phyloP scores from a whole-genome alignment of 2,329 filamentous ascomycete genomes.

The Sclerotinia nivalis region DNA sequence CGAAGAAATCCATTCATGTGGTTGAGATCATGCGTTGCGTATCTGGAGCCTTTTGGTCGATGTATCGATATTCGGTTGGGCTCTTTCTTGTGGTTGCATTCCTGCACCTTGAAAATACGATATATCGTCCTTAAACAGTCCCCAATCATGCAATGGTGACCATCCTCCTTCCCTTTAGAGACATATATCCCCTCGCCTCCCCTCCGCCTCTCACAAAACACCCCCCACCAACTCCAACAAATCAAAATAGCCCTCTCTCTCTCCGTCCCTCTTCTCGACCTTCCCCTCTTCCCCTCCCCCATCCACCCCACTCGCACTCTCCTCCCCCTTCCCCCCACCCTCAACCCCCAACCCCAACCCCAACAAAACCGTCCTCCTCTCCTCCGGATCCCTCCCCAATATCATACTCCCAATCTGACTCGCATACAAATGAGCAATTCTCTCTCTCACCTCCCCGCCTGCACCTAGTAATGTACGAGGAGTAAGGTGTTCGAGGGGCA shows the following conservation, averaged over 20 bases:
- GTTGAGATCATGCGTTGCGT: neutral
- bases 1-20: too few species aligned
- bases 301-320: slow-evolving; percentile 46
- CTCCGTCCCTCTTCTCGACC: slow-evolving; percentile 39
- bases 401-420: slow-evolving; percentile 85
- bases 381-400: slow-evolving; percentile 66
- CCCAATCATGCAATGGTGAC: neutral
- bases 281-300: slow-evolving; percentile 50
- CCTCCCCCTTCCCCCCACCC: slow-evolving; percentile 49
- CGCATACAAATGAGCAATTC: slow-evolving; percentile 82
- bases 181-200: neutral
- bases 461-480: slow-evolving; percentile 86
- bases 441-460: slow-evolving; percentile 76
- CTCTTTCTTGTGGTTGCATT: neutral
- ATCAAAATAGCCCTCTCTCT: slow-evolving; percentile 62
- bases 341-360: slow-evolving; percentile 60
- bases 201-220: slow-evolving; percentile 43
- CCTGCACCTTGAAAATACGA: neutral
- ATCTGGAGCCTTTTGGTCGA: neutral
- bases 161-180: neutral
- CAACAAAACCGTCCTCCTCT: slow-evolving; percentile 60
- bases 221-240: slow-evolving; percentile 63
- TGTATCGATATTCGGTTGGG: neutral
- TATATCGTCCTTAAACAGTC: too few species aligned
- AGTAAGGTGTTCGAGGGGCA: slow-evolving; percentile 80